Evolutionary conservation across 306 rosid species (phyloP), one percentile per base, ranked within the genome.

Genomic region (Trifolium subterraneum): DNA sequence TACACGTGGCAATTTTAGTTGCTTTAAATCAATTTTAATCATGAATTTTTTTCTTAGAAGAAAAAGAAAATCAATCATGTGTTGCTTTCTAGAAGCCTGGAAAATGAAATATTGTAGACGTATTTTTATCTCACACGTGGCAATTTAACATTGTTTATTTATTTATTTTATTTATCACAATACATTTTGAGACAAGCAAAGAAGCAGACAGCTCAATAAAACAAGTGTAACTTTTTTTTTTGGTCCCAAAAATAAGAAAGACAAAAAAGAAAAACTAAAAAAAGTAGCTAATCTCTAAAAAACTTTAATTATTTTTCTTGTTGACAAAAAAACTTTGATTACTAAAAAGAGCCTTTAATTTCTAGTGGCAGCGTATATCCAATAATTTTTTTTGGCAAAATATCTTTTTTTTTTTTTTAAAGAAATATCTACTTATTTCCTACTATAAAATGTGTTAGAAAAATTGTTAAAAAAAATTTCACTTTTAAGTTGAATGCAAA

Each of bases 1-100:
- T 47, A 14, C 5, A 1, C 0, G 7, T 33, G 7, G 29, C 19
- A 15, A 15, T 48, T 48, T 48, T 2, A 55, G 10, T 22, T 25
- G 29, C 29, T 25, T 25, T 25, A 25, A 25, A 25, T 25, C 19
- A 15, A 15, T 47, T 45, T 45, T 5, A 54, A 19, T 20, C 61
- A 22, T 55, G 15, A 4, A 31, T 31, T 1, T 7, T 22, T 18
- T 14, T 55, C 4, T 10, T 11, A 23, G n/a, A 48, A 56, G n/a
- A 23, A 12, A 23, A 22, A 22, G 12, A 13, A 12, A 56, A 56
- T 10, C 33, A 56, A 56, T 6, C 35, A 56, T 23, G 7, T 56
- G 36, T 56, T 56, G 20, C 19, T 60, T 60, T 60, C 65, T 60
- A 60, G 65, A 60, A 29, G 65, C 41, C 11, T 60, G n/a, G 42